Percentiles rank a stretch among this genome's conserved stretches.
Conservation (phyloP, 495 filamentous ascomycete genomes). For the Cercophora newfieldiana region DNA sequence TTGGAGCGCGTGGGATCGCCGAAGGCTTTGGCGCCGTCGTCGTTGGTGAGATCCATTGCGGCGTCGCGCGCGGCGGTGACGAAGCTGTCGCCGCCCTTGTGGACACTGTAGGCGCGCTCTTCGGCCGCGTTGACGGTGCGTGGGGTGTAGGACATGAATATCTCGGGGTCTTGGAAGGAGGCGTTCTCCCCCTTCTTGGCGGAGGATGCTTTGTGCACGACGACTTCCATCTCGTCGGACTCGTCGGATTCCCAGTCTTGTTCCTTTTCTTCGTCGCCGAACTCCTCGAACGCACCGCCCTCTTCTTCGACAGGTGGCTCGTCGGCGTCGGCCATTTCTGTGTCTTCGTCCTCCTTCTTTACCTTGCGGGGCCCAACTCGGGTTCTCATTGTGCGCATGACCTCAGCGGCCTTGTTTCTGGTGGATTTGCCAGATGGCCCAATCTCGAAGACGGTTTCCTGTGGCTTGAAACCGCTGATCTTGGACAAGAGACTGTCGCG, state of each 20-base stretch:
- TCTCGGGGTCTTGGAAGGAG: constrained; percentile 76
- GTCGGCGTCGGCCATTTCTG: constrained; percentile 38
- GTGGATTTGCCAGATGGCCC: constrained; percentile 64
- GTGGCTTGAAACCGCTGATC: constrained; percentile 81
- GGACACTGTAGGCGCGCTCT: constrained; percentile 88
- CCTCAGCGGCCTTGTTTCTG: constrained; percentile 69
- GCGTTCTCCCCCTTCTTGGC: constrained; percentile 41
- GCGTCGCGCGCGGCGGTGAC: constrained; percentile 76
- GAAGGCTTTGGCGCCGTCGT: constrained; percentile 77
- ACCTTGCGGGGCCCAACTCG: constrained; percentile 54
- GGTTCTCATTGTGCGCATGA: constrained; percentile 69
- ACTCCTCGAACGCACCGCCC: constrained; percentile 31
- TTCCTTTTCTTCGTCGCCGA: constrained; percentile 42
- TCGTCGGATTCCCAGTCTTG: constrained; percentile 59
- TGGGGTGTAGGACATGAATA: constrained; percentile 95
- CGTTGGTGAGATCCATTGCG: constrained; percentile 85
- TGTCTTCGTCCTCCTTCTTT: constrained; percentile 33
- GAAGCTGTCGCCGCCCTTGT: constrained; percentile 76
- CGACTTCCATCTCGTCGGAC: constrained; percentile 77
- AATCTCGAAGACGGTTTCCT: constrained; percentile 93
- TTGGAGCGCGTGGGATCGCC: constrained; percentile 68
- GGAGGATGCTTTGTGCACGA: constrained; percentile 68
- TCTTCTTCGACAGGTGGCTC: constrained; percentile 24
- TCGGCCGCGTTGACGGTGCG: constrained; percentile 73
- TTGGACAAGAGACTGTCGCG: constrained; percentile 81